Base-by-base conservation (phyloP, 768 basidiomycete genomes). In the Boletus subcaerulescens region DNA sequence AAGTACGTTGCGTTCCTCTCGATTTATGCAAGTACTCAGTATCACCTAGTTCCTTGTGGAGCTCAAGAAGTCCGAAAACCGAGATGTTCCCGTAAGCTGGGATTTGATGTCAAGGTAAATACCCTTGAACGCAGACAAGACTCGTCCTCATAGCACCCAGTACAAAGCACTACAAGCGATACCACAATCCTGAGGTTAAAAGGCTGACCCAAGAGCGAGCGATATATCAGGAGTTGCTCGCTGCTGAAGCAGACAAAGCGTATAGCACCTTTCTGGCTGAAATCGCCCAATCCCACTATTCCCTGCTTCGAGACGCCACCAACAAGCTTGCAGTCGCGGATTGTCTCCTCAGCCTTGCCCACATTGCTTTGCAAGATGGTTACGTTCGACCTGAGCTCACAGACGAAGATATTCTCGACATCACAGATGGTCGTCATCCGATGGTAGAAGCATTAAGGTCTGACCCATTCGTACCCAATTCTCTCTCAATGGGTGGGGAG, bases 391-490 rank as follows among this genome's bases (percentile, higher is more conserved):
- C 96, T 1, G 72, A 77, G 56, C 89, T 97, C 63, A 81, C 81
- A 0, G 80, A 85, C 8, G 82, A 84, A 29, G 80, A 85, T 45
- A 69, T 69, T 24, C 74, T 98, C 13, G 85, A 91, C 56, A 89
- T 98, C 31, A 71, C 79, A 12, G 83, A 86, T n/a, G 95, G 92
- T 0, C 80, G 93, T 12, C 96, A 99, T 74, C 96, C 96, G 0
- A 93, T 98, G 83, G 83, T 95, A 15, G 95, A 97, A 68, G 79
- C 79, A 10, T 71, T 94, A 20, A 76, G 84, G 38, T 73, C 85
- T 2, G 84, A 90, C 57, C 91, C 93, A 3, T 96, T 92, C 71
- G 86, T 98, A 2, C 87, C 93, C 3, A 98, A 97, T 67, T 80
- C 84, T 13, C 70, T 96, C 17, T 63, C 71, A 1, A 83, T 97